phyloP scores from a whole-genome alignment of 192 early-diverging fungal species.

The Backusella macrospora region DNA sequence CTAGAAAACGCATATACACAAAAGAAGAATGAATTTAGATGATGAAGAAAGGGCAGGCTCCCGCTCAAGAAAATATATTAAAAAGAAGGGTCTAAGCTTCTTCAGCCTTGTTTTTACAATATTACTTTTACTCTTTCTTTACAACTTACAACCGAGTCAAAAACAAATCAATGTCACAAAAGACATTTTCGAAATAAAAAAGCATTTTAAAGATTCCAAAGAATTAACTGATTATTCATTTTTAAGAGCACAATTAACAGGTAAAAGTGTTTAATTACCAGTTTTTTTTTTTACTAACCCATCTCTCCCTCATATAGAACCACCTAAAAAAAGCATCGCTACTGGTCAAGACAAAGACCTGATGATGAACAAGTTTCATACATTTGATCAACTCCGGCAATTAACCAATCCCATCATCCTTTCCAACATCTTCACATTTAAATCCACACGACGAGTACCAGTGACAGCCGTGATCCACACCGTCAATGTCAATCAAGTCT shows the following conservation, averaged over 20 bases:
- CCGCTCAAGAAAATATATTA: conserved; percentile 19
- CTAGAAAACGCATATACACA: no score
- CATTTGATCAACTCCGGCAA: conserved; percentile 9
- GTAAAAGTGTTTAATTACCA: conserved; percentile 8
- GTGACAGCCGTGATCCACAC: conserved; percentile 17
- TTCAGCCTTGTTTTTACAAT: neutral
- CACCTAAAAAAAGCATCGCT: neutral
- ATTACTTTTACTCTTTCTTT: conserved; percentile 7
- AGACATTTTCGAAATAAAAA: neutral
- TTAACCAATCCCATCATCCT: neutral
- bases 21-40: conserved; percentile 14
- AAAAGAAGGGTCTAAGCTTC: neutral
- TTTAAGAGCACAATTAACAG: conserved; percentile 2
- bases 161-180: neutral
- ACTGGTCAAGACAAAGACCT: neutral
- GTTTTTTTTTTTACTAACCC: neutral
- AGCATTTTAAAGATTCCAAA: conserved; percentile 4
- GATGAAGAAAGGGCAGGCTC: conserved; percentile 26
- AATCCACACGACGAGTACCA: conserved; percentile 3
- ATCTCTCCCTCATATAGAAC: neutral
- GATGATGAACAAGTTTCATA: neutral
- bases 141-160: neutral
- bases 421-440: neutral
- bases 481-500: neutral
- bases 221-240: conserved; percentile 15